Conservation (phyloP, 2,329 filamentous ascomycete species). For the Phoma sp. region DNA sequence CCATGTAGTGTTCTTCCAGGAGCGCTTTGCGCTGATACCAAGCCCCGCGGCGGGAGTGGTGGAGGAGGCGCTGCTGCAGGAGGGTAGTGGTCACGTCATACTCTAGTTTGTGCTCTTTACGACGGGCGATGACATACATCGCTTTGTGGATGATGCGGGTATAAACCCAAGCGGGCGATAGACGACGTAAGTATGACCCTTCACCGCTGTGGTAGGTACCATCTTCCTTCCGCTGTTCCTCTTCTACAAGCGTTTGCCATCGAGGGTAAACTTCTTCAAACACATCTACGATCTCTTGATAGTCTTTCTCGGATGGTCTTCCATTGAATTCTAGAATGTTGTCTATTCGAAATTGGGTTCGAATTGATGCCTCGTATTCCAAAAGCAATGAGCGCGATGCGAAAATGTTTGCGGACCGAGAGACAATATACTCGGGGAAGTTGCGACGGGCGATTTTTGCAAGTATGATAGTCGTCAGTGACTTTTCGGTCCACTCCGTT, state of each 20-base stretch:
- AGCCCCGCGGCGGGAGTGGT: conserved; percentile 80
- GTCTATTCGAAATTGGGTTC: conserved; percentile 83
- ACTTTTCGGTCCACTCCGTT: conserved; percentile 97
- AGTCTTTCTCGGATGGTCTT: conserved; percentile 68
- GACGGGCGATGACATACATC: conserved; percentile 76
- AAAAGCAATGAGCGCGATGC: conserved; percentile 75
- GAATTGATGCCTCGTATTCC: conserved; percentile 88
- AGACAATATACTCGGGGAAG: conserved; percentile 91
- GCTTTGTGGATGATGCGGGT: conserved; percentile 93
- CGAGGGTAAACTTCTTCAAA: conserved; percentile 79
- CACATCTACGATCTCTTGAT: conserved; percentile 72
- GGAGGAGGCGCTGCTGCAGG: conserved; percentile 82
- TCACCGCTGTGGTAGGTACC: conserved; percentile 81
- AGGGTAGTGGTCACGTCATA: conserved; percentile 77
- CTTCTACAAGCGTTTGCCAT: conserved; percentile 76
- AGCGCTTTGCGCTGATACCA: conserved; percentile 98
- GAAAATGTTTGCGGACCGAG: conserved; percentile 89
- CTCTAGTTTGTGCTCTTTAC: conserved; percentile 82
- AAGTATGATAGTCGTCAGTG: conserved; percentile 90
- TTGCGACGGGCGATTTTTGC: conserved; percentile 87
- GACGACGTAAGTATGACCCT: conserved; percentile 85
- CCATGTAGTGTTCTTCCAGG: conserved; percentile 95
- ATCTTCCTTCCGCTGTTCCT: conserved; percentile 81
- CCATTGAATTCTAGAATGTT: conserved; percentile 81
- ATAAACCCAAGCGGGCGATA: conserved; percentile 91